Evolutionary conservation across 257 asterid genomes (phyloP), one percentile per base, ranked within the genome.

Genomic region (Eucommia ulmoides): DNA sequence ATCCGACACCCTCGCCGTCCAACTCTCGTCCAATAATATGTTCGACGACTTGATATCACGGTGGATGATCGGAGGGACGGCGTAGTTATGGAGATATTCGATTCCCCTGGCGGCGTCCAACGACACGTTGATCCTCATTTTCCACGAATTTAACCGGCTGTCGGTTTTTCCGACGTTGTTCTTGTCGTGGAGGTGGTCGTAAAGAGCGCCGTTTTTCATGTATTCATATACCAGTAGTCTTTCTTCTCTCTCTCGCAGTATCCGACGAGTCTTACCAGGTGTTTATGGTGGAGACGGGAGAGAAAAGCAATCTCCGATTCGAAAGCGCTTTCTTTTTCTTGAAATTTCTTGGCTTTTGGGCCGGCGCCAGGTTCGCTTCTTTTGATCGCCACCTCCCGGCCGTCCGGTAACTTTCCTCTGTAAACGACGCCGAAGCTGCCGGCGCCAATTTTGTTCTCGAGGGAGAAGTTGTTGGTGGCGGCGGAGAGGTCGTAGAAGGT

Each of bases 281-380:
- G 96, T 69, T 87, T 87, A 75, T 87, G 96, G 53, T 87, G 96
- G 16, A 87, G 78, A n/a, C 96, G 70, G 0, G 96, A 83, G 63
- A 87, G 38, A 69, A 83, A 87, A 0, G 81, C 81, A 6, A 87
- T 56, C 62, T 87, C 96, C 2, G 93, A 80, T 1, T 87, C 94
- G n/a, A 87, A 87, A 0, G 94, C 96, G 12, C 66, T 76, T 66
- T 87, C 96, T 29, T 83, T 83, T 23, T 87, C 96, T 64, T 83
- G 94, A 54, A 87, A 80, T 45, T 80, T 80, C 70, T 74, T 76
- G 0, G 73, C 53, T 42, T 59, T 78, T 0, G 77, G 72, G 21
- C 96, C 82, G 0, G 77, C 73, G 21, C 96, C 82, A 0, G 73
- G 45, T 50, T 86, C 96, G 19, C 93, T 79, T 50, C 96, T 62